Evolutionary conservation across 2,329 filamentous ascomycete species (phyloP).

Genomic region (Fusarium armeniacum): DNA sequence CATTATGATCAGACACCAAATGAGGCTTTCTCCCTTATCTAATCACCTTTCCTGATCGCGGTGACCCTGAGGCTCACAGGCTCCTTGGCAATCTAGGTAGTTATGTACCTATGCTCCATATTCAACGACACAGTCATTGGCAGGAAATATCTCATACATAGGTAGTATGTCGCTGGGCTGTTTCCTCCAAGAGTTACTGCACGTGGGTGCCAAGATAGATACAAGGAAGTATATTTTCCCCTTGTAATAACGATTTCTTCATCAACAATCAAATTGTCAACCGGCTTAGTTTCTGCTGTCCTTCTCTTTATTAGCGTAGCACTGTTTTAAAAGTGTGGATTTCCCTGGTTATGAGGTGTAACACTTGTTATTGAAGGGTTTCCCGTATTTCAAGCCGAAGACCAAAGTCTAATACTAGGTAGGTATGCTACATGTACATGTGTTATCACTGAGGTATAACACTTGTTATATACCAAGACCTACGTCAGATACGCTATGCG

Average conservation of each 20-base stretch:
- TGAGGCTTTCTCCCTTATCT: not conserved
- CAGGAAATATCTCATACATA: conserved; percentile 20
- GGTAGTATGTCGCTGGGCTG: conserved; percentile 1
- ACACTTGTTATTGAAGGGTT: not conserved
- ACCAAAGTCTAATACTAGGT: too few relatives aligned
- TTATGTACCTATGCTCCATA: not conserved
- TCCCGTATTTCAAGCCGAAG: too few relatives aligned
- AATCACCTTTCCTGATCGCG: conserved; percentile 9
- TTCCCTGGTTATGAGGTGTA: not conserved
- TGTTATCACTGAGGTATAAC: not conserved
- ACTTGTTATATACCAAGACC: not conserved
- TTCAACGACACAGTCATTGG: conserved; percentile 30
- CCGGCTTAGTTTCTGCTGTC: not conserved
- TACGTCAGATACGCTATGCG: not conserved
- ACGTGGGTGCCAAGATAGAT: conserved; percentile 3
- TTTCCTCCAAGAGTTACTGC: conserved; percentile 13
- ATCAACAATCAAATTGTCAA: not conserved
- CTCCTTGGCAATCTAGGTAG: conserved; percentile 38
- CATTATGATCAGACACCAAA: not conserved
- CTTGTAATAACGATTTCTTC: not conserved
- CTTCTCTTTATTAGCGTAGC: not conserved
- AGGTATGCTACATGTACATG: too few relatives aligned
- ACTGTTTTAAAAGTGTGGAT: not conserved
- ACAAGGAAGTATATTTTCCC: conserved; percentile 2
- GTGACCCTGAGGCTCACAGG: conserved; percentile 5